Base-by-base conservation (phyloP, 139 green algal species). In the Micractinium sp. region DNA sequence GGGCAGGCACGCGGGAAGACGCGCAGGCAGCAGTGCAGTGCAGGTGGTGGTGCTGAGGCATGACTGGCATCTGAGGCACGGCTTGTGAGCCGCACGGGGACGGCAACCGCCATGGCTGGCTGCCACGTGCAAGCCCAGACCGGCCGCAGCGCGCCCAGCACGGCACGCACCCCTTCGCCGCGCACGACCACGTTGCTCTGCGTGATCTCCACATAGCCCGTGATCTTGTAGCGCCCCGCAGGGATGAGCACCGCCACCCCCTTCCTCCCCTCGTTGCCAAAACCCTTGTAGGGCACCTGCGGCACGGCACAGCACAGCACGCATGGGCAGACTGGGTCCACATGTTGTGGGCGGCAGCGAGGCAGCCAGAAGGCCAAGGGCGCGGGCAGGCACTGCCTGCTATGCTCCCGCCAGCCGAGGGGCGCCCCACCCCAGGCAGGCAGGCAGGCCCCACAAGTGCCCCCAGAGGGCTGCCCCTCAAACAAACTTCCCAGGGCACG, bases 151-250 rank as follows among this genome's bases (percentile, higher is more conserved):
- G 23, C 12, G 63, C 63, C 23, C 20, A 29, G 22, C 63, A 29
- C 22, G 13, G 29, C 20, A 16, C 82, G 61, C 82, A 87, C 83
- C 83, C 83, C 83, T 80, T 39, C 83, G 38, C 83, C 83, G 0
- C 83, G 83, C 63, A 87, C 38, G 0, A 80, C 83, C 66, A 87
- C 83, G 29, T 87, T 87, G 83, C 83, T 87, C 38, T 87, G 83
- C 27, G 18, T 75, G 38, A 87, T 39, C 67, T 87, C 83, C 1
- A 87, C 38, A 13, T 16, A 66, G 33, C 35, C 27, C 1, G 83
- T 87, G 67, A 87, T 41, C 15, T n/a, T 36, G 39, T 87, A 87
- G 14, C 67, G 63, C 14, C 83, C 83, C 7, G 83, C 83, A 31
- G 83, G 67, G 25, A 87, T 38, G 38, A 87, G 67, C 18, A 87